A percentile compares a stretch with the other conserved stretches of the same genome.
Evolutionary conservation across 108 stramenopile genomes (phyloP).

Genomic region (Parietichytrium sp.): DNA sequence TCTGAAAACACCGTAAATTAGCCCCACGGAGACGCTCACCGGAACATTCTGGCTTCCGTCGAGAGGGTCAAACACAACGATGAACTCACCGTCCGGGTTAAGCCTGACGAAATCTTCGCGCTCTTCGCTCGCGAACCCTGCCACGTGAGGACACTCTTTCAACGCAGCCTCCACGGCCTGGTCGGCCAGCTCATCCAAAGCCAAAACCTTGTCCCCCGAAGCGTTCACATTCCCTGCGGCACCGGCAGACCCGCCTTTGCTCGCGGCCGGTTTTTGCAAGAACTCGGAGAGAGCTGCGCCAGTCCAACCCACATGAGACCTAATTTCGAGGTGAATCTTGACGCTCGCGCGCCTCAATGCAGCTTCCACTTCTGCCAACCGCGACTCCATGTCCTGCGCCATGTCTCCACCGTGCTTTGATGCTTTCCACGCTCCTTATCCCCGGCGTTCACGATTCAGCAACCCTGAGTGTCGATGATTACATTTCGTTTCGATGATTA

Average conservation of each 20-base stretch:
- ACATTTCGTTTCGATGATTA: too few relatives aligned
- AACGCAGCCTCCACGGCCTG: not conserved
- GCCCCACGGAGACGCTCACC: conserved; percentile 95
- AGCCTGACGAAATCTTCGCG: conserved; percentile 90
- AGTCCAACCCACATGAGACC: conserved; percentile 8
- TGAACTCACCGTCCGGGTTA: conserved; percentile 80
- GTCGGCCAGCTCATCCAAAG: conserved; percentile 10
- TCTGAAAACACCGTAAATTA: conserved; percentile 92
- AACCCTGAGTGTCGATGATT: too few relatives aligned
- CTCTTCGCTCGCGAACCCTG: conserved; percentile 86
- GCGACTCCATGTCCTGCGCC: too few relatives aligned
- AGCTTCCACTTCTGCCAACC: too few relatives aligned
- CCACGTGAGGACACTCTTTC: not conserved
- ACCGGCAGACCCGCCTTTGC: not conserved
- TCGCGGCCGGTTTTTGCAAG: not conserved
- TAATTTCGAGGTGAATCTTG: conserved; percentile 35
- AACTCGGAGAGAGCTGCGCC: conserved; percentile 4
- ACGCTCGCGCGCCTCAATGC: not conserved
- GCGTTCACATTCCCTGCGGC: conserved; percentile 22
- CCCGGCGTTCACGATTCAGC: too few relatives aligned
- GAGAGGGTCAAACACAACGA: conserved; percentile 96
- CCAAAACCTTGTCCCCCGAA: not conserved
- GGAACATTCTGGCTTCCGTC: conserved; percentile 97
- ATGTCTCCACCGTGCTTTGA: too few relatives aligned
- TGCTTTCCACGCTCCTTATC: too few relatives aligned